Conservation (phyloP, 129 eudicot species). For the Flaveria robusta region DNA sequence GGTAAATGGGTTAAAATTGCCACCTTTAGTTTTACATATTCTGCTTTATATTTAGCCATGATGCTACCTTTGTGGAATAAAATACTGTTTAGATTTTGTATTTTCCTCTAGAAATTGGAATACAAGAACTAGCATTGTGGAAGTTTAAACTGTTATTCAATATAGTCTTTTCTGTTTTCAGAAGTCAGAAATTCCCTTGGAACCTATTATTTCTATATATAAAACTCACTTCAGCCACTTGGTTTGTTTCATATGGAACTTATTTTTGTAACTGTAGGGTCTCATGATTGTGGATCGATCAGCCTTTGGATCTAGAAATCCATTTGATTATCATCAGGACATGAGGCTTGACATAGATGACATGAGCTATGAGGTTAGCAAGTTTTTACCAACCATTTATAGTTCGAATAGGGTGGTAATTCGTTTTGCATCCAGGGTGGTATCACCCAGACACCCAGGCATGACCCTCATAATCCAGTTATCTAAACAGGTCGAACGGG, state of each 20-base stretch:
- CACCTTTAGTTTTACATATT: background rate
- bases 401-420: background rate
- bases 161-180: background rate
- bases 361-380: conserved; percentile 64
- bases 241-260: conserved; percentile 10
- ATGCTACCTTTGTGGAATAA: background rate
- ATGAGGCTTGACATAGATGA: conserved; percentile 62
- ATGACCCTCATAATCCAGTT: background rate
- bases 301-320: conserved; percentile 47
- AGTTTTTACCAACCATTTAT: background rate
- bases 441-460: background rate
- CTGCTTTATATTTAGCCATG: background rate
- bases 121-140: background rate
- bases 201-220: background rate
- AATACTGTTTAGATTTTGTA: background rate
- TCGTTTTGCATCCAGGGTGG: background rate
- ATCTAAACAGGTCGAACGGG: background rate
- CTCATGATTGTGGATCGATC: conserved; percentile 49
- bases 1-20: background rate
- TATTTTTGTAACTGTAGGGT: conserved; percentile 48
- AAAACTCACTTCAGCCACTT: conserved; percentile 8
- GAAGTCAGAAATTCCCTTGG: background rate
- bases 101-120: background rate
- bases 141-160: background rate
- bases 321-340: conserved; percentile 58